Conservation (phyloP, 2,329 filamentous ascomycete species). For the Geosmithia putterillii region DNA sequence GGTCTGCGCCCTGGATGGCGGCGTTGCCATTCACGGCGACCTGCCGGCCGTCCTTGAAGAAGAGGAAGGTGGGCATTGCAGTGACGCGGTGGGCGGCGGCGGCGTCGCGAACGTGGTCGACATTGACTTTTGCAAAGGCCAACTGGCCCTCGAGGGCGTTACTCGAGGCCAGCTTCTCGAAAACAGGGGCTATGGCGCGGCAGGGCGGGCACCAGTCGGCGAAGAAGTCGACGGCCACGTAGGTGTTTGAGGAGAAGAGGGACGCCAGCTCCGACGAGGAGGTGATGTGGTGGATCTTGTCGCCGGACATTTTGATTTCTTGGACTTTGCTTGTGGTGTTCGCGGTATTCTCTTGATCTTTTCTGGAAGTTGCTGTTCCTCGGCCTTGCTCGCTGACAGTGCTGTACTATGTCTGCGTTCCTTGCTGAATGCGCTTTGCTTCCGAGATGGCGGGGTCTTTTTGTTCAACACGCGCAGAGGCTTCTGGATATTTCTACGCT, state of each 20-base stretch:
- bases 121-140: conserved; percentile 82
- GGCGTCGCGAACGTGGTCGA: conserved; percentile 67
- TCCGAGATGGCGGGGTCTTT: no score
- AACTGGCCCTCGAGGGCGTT: conserved; percentile 32
- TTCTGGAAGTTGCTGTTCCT: background rate
- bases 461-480: no score
- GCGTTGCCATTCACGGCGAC: conserved; percentile 17
- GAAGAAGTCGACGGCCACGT: conserved; percentile 35
- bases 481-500: background rate
- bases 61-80: conserved; percentile 86
- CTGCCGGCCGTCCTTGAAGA: conserved; percentile 63
- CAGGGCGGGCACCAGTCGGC: conserved; percentile 40
- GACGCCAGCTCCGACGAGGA: conserved; percentile 18
- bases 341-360: background rate
- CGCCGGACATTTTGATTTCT: conserved; percentile 8
- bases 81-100: conserved; percentile 66
- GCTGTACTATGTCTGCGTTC: background rate
- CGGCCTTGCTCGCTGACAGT: background rate
- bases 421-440: no score
- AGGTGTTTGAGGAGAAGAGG: conserved; percentile 23
- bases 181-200: conserved; percentile 33
- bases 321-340: background rate
- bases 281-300: conserved; percentile 15
- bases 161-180: conserved; percentile 15
- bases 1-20: conserved; percentile 21